These are phyloP conservation scores for Pseudevernia furfuracea DNA, from an alignment of 495 filamentous ascomycete genomes.

Conservation along the genomic window DNA sequence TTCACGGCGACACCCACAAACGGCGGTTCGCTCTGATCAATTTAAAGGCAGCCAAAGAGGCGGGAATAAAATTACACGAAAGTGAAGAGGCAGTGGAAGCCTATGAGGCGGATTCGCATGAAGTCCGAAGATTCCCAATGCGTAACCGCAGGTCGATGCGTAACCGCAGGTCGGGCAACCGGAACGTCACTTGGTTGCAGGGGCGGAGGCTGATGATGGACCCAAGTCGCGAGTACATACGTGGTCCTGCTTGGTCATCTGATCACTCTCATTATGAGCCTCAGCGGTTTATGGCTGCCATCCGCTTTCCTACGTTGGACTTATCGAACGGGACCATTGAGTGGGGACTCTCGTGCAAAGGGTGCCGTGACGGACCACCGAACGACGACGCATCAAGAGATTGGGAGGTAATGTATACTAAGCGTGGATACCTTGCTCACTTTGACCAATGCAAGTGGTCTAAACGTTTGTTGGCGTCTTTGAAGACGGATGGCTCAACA, in stretches of 20 bases:
- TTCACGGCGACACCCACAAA: neutral
- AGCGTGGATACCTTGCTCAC: neutral
- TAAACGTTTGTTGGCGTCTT: neutral
- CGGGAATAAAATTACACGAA: neutral
- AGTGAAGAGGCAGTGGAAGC: neutral
- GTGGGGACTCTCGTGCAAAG: neutral
- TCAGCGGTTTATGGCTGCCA: neutral
- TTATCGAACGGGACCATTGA: neutral
- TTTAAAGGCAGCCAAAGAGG: neutral
- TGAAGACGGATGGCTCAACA: neutral
- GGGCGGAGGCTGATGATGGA: neutral
- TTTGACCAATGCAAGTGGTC: neutral
- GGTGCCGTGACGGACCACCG: neutral
- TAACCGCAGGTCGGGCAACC: neutral
- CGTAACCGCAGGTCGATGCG: neutral
- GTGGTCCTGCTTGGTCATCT: neutral
- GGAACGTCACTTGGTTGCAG: neutral
- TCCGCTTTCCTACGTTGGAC: neutral
- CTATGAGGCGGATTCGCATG: neutral
- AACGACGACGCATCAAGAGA: neutral
- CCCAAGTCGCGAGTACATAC: neutral
- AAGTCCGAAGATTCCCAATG: neutral
- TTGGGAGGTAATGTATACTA: neutral
- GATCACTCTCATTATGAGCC: neutral
- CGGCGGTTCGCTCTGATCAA: neutral